Percentiles rank a stretch among this genome's conserved stretches.
Conservation (phyloP, 2,329 filamentous ascomycete genomes). For the Ophiostoma perfectum region DNA sequence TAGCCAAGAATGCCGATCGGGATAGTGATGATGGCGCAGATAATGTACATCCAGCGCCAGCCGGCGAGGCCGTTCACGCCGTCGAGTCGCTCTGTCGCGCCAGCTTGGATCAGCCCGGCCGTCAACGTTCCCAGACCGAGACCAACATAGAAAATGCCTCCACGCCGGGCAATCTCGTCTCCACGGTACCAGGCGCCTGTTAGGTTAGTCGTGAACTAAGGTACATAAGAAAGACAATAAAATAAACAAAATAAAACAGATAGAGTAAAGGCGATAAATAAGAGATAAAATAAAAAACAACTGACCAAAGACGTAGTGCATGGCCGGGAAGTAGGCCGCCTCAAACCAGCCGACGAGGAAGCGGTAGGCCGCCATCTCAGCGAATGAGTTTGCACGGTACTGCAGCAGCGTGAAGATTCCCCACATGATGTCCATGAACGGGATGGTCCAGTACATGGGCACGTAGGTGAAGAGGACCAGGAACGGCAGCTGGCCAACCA, state of each 20-base stretch:
- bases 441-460: slow-evolving; percentile 31
- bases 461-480: slow-evolving; percentile 37
- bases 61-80: slow-evolving; percentile 47
- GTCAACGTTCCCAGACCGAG: slow-evolving; percentile 30
- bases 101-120: slow-evolving; percentile 57
- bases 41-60: slow-evolving; percentile 51
- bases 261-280: too few species aligned
- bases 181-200: slow-evolving; percentile 45
- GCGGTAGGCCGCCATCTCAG: slow-evolving; percentile 42
- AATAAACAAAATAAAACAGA: slow-evolving; percentile 30
- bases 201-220: too few species aligned
- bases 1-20: slow-evolving; percentile 49
- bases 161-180: neutral
- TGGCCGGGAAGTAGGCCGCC: slow-evolving; percentile 49
- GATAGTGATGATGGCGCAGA: slow-evolving; percentile 34
- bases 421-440: slow-evolving; percentile 37
- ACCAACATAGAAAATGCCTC: neutral
- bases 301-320: slow-evolving; percentile 31
- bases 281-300: too few species aligned
- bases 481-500: slow-evolving; percentile 34
- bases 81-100: slow-evolving; percentile 48
- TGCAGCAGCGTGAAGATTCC: slow-evolving; percentile 36
- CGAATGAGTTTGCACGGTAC: slow-evolving; percentile 42
- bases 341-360: slow-evolving; percentile 52
- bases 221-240: slow-evolving; percentile 34